Conservation (phyloP, 768 basidiomycete genomes). For the Boletus sp. region DNA sequence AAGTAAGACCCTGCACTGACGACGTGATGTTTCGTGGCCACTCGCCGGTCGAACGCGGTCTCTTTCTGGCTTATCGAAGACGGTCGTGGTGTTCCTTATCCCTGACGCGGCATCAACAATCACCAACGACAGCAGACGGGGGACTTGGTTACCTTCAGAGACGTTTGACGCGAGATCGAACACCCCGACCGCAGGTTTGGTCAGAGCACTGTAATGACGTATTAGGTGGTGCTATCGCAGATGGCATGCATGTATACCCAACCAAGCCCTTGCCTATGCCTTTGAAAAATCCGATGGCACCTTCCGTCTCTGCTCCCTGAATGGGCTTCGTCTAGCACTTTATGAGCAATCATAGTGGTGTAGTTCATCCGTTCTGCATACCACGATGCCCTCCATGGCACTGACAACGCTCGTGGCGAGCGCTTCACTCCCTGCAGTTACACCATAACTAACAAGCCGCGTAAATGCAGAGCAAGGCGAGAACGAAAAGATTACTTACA, state of each 20-base stretch:
- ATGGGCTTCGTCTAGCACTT: conserved; percentile 83
- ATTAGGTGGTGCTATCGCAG: not conserved
- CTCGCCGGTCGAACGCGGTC: conserved; percentile 82
- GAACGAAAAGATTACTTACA: conserved; percentile 46
- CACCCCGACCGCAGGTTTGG: conserved; percentile 95
- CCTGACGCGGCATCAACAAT: conserved; percentile 44
- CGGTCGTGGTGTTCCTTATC: conserved; percentile 97
- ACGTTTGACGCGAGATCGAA: conserved; percentile 96
- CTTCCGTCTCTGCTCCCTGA: conserved; percentile 93
- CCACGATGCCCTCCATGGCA: conserved; percentile 93
- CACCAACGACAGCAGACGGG: not conserved
- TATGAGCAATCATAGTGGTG: conserved; percentile 1
- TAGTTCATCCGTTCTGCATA: conserved; percentile 35
- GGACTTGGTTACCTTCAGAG: conserved; percentile 64
- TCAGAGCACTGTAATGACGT: conserved; percentile 62
- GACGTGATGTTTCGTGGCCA: conserved; percentile 3
- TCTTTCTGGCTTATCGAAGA: conserved; percentile 88
- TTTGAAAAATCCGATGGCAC: conserved; percentile 96
- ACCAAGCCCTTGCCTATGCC: conserved; percentile 96
- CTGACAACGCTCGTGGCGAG: conserved; percentile 92
- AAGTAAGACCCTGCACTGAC: conserved; percentile 3
- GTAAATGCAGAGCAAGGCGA: not conserved
- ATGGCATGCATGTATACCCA: conserved; percentile 52
- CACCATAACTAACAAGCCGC: conserved; percentile 69
- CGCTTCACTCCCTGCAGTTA: conserved; percentile 91